Evolutionary conservation across 1,139 yeast species (phyloP).

Genomic region (Yamadazyma aaseri): DNA sequence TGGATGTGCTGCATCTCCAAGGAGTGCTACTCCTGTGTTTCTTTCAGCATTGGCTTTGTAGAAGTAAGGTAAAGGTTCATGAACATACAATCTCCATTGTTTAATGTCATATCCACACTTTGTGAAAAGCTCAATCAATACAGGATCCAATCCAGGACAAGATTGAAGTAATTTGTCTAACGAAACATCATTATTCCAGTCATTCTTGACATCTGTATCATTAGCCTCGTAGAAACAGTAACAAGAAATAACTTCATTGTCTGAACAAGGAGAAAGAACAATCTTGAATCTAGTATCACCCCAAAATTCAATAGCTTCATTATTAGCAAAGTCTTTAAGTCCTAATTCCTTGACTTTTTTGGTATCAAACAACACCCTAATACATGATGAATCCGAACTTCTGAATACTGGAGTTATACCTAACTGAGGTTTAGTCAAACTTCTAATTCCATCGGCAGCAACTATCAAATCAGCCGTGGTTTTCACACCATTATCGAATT

Average conservation of each 20-base stretch:
- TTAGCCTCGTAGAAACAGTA: slow-evolving; percentile 21
- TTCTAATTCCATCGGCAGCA: slow-evolving; percentile 39
- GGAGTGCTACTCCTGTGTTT: slow-evolving; percentile 22
- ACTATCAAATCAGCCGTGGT: slow-evolving; percentile 30
- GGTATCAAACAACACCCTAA: slow-evolving; percentile 22
- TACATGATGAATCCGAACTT: slow-evolving; percentile 18
- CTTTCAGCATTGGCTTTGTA: slow-evolving; percentile 17
- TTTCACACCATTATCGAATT: slow-evolving; percentile 19
- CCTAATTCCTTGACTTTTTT: slow-evolving; percentile 17
- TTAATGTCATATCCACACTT: slow-evolving; percentile 28
- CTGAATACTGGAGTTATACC: slow-evolving; percentile 20
- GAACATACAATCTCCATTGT: slow-evolving; percentile 30
- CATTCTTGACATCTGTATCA: slow-evolving; percentile 16
- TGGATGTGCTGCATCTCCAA: slow-evolving; percentile 43
- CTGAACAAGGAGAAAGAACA: slow-evolving; percentile 26
- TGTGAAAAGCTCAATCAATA: slow-evolving; percentile 20
- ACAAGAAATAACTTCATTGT: slow-evolving; percentile 25
- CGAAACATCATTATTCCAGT: slow-evolving; percentile 24
- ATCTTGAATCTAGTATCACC: slow-evolving; percentile 24
- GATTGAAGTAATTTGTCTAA: slow-evolving; percentile 18
- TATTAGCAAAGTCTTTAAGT: slow-evolving; percentile 15
- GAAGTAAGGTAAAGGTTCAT: slow-evolving; percentile 25
- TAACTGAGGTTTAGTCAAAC: slow-evolving; percentile 21
- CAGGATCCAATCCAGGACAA: slow-evolving; percentile 22
- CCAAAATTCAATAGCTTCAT: slow-evolving; percentile 30